Conservation (phyloP, 2,329 filamentous ascomycete species). For the Penicillium sp. region DNA sequence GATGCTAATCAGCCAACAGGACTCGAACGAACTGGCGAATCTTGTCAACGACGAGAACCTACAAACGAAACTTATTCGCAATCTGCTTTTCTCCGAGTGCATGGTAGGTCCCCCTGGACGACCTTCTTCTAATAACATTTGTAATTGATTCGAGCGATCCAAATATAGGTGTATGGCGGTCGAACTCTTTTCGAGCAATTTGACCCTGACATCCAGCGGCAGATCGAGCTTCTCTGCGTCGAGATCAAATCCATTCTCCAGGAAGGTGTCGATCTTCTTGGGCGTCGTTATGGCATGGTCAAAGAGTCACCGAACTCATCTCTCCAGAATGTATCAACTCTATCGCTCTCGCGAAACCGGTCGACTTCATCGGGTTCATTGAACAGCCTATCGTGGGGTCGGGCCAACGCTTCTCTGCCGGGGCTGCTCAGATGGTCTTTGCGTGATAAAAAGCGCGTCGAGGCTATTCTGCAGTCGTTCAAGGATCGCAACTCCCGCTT, state of each 20-base stretch:
- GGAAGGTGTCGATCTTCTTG: conserved; percentile 5
- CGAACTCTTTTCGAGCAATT: conserved; percentile 11
- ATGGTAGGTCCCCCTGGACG: background rate
- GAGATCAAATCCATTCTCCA: conserved; percentile 10
- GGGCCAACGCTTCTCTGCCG: background rate
- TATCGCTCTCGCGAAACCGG: background rate
- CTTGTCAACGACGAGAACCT: conserved; percentile 11
- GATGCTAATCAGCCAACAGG: background rate
- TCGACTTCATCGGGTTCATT: background rate
- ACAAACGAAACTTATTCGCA: conserved; percentile 5
- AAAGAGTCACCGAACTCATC: background rate
- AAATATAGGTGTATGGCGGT: conserved; percentile 3
- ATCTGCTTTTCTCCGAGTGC: conserved; percentile 8
- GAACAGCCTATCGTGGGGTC: background rate
- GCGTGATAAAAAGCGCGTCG: conserved; percentile 9
- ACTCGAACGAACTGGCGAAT: conserved; percentile 6
- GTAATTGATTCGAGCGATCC: background rate
- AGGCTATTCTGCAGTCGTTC: conserved; percentile 4
- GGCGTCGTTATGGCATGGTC: conserved; percentile 3
- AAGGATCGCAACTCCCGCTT: conserved; percentile 9
- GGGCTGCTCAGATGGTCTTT: conserved; percentile 5
- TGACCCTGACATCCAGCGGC: conserved; percentile 8
- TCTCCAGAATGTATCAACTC: background rate
- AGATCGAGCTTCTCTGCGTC: conserved; percentile 8
- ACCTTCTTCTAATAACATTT: background rate